Evolutionary conservation across 208 protist genomes (phyloP).

Genomic region (Crithidia acanthocephali): DNA sequence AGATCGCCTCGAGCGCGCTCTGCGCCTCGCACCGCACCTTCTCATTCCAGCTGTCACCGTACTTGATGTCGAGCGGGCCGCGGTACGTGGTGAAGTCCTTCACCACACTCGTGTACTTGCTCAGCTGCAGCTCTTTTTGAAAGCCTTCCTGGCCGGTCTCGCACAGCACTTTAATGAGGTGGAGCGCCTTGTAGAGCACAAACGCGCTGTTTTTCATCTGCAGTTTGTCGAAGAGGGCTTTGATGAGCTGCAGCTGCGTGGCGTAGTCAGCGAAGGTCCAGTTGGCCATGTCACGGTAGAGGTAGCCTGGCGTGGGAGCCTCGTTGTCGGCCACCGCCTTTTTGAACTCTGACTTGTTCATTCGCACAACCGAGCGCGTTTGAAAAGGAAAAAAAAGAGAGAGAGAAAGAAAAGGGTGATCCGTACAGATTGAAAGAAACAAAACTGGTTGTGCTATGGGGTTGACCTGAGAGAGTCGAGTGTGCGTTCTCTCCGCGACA

Average conservation of each 20-base stretch:
- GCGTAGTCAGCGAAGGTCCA: constrained; percentile 49
- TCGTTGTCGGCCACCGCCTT: constrained; percentile 50
- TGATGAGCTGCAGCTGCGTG: constrained; percentile 50
- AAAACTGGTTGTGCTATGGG: too few species aligned
- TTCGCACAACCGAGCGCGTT: too few species aligned
- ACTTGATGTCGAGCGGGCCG: constrained; percentile 43
- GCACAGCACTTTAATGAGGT: constrained; percentile 67
- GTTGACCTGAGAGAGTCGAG: too few species aligned
- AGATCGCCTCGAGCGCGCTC: constrained; percentile 55
- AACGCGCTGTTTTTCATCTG: constrained; percentile 32
- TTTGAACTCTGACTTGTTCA: constrained; percentile 57
- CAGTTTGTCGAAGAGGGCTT: constrained; percentile 51
- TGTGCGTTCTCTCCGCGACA: too few species aligned
- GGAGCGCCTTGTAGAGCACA: constrained; percentile 67
- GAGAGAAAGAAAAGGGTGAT: background rate
- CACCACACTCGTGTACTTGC: constrained; percentile 27
- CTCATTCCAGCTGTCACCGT: constrained; percentile 67
- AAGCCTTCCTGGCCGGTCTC: constrained; percentile 73
- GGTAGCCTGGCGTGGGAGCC: constrained; percentile 59
- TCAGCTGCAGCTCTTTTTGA: constrained; percentile 57
- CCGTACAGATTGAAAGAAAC: constrained; percentile 12
- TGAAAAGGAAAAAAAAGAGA: background rate
- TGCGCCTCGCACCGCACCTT: constrained; percentile 58
- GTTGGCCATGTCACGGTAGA: constrained; percentile 60
- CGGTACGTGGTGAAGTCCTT: constrained; percentile 55